phyloP scores from a whole-genome alignment of 108 stramenopile genomes.

The Phaeodactylum tricornutum region DNA sequence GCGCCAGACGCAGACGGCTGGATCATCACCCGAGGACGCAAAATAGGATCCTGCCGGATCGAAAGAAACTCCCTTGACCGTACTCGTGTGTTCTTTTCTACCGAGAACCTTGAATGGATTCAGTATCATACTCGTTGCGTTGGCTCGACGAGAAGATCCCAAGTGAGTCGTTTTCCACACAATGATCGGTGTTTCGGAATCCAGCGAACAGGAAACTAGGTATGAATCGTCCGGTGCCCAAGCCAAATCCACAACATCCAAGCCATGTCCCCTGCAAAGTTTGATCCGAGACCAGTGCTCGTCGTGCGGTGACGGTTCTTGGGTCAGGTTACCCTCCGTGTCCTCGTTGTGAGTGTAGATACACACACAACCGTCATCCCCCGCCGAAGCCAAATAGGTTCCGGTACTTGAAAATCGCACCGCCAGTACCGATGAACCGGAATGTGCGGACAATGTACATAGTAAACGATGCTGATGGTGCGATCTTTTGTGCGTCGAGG shows the following conservation, averaged over 20 bases:
- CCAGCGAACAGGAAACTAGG: constrained; percentile 76
- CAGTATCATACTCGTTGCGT: constrained; percentile 23
- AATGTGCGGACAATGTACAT: constrained; percentile 67
- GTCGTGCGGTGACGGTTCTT: not conserved
- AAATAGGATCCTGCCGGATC: constrained; percentile 82
- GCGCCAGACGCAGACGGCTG: constrained; percentile 78
- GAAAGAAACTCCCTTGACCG: constrained; percentile 83
- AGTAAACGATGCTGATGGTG: constrained; percentile 39
- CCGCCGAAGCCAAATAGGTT: constrained; percentile 68
- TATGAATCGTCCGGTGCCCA: constrained; percentile 87
- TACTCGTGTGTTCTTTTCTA: constrained; percentile 55
- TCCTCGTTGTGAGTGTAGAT: constrained; percentile 27
- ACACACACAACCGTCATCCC: constrained; percentile 76
- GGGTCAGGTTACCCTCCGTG: constrained; percentile 36
- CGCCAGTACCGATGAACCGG: constrained; percentile 71
- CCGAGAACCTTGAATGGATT: constrained; percentile 74
- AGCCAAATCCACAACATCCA: constrained; percentile 84
- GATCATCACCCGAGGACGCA: constrained; percentile 76
- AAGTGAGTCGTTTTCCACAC: constrained; percentile 75
- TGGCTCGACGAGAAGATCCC: constrained; percentile 5
- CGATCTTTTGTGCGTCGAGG: not conserved
- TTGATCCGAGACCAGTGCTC: constrained; percentile 67
- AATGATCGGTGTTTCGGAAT: constrained; percentile 73
- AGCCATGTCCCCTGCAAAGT: constrained; percentile 71
- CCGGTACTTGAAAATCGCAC: constrained; percentile 69